Evolutionary conservation across 2,329 filamentous ascomycete species (phyloP).

Genomic region (Aspergillus clavatus): DNA sequence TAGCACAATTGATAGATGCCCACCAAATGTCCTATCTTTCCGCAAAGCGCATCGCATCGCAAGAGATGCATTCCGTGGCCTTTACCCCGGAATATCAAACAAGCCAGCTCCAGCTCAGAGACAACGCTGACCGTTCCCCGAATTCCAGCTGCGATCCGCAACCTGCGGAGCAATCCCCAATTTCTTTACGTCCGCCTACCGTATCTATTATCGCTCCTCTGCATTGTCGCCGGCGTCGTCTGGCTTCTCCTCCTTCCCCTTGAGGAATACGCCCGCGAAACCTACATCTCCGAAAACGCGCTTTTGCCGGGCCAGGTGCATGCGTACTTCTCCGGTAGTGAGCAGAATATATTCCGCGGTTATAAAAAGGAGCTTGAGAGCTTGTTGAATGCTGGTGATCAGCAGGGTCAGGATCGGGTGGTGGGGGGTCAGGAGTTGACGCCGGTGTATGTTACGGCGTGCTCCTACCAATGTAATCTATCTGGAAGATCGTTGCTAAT

Average conservation of each 20-base stretch:
- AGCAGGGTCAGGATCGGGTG: constrained; percentile 5
- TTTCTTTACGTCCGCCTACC: constrained; percentile 69
- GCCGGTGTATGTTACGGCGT: constrained; percentile 22
- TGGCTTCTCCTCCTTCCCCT: constrained; percentile 90
- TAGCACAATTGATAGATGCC: background rate
- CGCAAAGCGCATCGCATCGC: background rate
- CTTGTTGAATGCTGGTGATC: constrained; percentile 22
- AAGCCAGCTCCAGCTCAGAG: constrained; percentile 9
- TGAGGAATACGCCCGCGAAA: constrained; percentile 82
- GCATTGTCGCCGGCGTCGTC: constrained; percentile 75
- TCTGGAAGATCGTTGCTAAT: constrained; percentile 12
- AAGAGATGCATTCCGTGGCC: background rate
- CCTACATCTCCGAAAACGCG: constrained; percentile 97
- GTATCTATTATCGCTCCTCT: constrained; percentile 80
- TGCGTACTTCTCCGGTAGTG: constrained; percentile 94
- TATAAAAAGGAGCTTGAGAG: constrained; percentile 78
- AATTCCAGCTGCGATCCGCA: constrained; percentile 37
- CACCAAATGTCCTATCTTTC: background rate
- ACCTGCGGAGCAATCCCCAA: constrained; percentile 71
- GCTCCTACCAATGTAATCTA: background rate
- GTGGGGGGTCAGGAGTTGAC: constrained; percentile 20
- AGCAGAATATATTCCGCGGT: constrained; percentile 88
- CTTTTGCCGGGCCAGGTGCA: constrained; percentile 93
- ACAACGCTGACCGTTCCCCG: constrained; percentile 15
- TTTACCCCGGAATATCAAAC: constrained; percentile 14